These are phyloP conservation scores for Amoebophrya sp. DNA, from an alignment of 169 alveolate species.

Conservation along the genomic window DNA sequence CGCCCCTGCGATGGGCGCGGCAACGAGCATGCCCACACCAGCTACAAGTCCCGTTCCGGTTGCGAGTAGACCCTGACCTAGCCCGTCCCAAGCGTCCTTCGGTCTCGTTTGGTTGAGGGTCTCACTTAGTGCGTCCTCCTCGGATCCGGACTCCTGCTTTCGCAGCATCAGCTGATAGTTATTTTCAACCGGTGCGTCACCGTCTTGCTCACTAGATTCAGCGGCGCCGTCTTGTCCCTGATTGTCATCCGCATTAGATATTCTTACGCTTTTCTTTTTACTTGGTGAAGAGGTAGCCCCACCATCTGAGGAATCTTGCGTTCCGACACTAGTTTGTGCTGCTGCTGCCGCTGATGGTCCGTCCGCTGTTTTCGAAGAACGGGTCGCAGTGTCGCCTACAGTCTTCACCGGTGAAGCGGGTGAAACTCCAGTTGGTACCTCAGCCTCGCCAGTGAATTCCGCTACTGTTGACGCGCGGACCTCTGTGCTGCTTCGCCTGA, in stretches of 20 bases:
- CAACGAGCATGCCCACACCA: constrained; percentile 53
- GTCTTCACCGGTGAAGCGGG: too few species aligned
- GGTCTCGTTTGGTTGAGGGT: not conserved
- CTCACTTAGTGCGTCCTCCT: not conserved
- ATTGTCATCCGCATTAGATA: not conserved
- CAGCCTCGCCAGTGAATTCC: too few species aligned
- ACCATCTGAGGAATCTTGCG: not conserved
- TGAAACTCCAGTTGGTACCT: too few species aligned
- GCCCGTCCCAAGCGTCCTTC: constrained; percentile 34
- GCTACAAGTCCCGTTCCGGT: constrained; percentile 54
- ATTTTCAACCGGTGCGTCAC: not conserved
- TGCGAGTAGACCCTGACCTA: constrained; percentile 50
- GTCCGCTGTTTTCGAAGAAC: not conserved
- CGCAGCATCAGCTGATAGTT: constrained; percentile 16
- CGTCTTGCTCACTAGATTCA: too few species aligned
- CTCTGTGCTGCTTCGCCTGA: not conserved
- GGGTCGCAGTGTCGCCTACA: too few species aligned
- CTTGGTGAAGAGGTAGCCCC: not conserved
- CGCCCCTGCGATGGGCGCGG: constrained; percentile 55
- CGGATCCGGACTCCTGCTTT: not conserved
- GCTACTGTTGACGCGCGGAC: not conserved
- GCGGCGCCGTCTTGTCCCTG: too few species aligned
- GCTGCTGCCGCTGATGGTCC: not conserved
- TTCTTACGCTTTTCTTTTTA: not conserved
- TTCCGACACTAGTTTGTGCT: not conserved